phyloP scores from a whole-genome alignment of 139 green algal species.

The Mesotaenium endlicherianum region DNA sequence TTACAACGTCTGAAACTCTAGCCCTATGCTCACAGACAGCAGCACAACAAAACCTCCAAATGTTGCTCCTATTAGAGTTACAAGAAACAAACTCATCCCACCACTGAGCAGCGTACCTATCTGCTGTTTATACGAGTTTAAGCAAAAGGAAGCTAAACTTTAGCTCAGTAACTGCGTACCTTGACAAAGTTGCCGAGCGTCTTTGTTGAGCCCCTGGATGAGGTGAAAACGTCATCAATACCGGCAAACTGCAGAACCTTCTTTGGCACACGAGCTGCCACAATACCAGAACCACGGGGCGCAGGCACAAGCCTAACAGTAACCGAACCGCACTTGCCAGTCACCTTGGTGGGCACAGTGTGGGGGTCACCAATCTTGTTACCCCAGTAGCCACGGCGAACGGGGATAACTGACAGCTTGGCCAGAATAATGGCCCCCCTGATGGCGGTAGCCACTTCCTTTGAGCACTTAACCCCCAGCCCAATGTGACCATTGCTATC shows the following conservation, averaged over 20 bases:
- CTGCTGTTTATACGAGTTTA: no score
- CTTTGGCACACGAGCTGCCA: slow-evolving; percentile 94
- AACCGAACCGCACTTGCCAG: slow-evolving; percentile 95
- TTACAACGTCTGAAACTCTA: no score
- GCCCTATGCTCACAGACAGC: no score
- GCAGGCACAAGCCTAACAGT: slow-evolving; percentile 94
- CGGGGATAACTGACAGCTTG: slow-evolving; percentile 92
- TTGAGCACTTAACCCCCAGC: slow-evolving; percentile 98
- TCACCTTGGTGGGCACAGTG: slow-evolving; percentile 90
- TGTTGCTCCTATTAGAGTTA: no score
- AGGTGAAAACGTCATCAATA: slow-evolving; percentile 99
- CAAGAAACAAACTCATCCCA: no score
- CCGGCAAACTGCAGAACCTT: slow-evolving; percentile 99
- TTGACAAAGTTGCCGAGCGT: slow-evolving; percentile 99
- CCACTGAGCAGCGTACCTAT: no score
- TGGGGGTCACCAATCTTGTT: slow-evolving; percentile 76
- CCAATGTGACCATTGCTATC: slow-evolving; percentile 97
- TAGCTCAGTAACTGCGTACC: no score
- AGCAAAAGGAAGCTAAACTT: no score
- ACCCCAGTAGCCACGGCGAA: slow-evolving; percentile 98
- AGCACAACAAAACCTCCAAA: no score
- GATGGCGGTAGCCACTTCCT: slow-evolving; percentile 98
- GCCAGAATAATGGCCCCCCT: slow-evolving; percentile 95
- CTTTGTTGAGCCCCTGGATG: slow-evolving; percentile 86
- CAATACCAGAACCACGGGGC: slow-evolving; percentile 94